Evolutionary conservation across 345 rosid species (phyloP).

Genomic region (Gossypium raimondii): DNA sequence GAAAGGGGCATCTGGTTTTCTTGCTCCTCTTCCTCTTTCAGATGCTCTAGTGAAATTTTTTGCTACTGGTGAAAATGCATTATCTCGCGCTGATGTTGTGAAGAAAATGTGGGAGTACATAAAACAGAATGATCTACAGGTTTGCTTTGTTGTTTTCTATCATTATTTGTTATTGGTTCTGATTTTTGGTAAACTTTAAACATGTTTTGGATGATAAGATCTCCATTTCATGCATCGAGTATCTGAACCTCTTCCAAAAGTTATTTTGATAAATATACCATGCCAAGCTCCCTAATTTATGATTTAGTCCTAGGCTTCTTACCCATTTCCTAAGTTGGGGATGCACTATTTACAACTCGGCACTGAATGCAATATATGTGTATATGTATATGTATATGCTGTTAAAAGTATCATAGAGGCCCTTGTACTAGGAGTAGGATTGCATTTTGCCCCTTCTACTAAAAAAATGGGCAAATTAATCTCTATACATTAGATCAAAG

Average conservation of each 20-base stretch:
- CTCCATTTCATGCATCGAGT: not conserved
- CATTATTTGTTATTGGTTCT: not conserved
- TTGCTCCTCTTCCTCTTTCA: conserved; percentile 57
- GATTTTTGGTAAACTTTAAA: not conserved
- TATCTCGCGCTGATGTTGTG: conserved; percentile 47
- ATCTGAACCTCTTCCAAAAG: not conserved
- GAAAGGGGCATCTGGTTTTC: conserved; percentile 47
- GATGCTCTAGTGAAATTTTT: conserved; percentile 53
- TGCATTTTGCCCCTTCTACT: no score
- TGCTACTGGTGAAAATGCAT: conserved; percentile 56
- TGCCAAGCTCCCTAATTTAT: not conserved
- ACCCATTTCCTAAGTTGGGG: not conserved
- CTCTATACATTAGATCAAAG: no score
- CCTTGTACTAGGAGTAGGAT: no score
- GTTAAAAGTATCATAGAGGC: no score
- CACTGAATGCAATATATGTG: not conserved
- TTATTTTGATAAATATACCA: not conserved
- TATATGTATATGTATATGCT: no score
- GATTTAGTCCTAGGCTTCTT: not conserved
- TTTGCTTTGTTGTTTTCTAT: conserved; percentile 19
- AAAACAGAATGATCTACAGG: conserved; percentile 63
- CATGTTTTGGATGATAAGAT: not conserved
- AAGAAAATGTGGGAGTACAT: conserved; percentile 65
- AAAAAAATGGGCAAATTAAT: no score
- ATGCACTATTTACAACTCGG: not conserved